Conservation (phyloP, 129 eudicot genomes). For the Calendula officinalis region DNA sequence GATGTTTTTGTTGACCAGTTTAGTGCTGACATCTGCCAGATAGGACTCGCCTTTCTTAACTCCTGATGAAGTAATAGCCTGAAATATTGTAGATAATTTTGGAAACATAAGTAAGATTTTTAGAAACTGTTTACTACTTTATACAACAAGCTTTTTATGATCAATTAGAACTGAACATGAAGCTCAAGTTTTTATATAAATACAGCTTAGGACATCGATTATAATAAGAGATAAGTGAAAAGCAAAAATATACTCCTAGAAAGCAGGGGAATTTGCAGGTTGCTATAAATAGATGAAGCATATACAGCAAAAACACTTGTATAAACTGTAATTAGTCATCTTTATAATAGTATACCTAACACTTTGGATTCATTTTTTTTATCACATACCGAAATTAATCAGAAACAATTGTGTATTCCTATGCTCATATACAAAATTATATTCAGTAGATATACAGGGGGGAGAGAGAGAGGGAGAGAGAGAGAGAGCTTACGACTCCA, state of each 20-base stretch:
- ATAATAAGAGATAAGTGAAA: conserved; percentile 5
- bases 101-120: not conserved
- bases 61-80: conserved; percentile 89
- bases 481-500: conserved; percentile 54
- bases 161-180: too few species aligned
- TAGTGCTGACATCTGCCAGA: conserved; percentile 73
- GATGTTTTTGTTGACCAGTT: conserved; percentile 75
- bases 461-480: conserved; percentile 1
- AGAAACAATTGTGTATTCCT: conserved; percentile 6
- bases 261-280: conserved; percentile 1
- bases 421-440: not conserved
- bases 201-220: not conserved
- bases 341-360: conserved; percentile 3
- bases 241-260: not conserved
- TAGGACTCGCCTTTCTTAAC: conserved; percentile 61
- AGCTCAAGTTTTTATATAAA: not conserved
- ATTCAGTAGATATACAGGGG: not conserved
- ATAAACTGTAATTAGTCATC: not conserved
- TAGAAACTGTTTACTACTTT: not conserved
- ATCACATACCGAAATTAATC: conserved; percentile 1
- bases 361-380: not conserved
- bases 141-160: conserved; percentile 5
- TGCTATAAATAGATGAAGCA: not conserved
- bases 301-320: not conserved
- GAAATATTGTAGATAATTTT: conserved; percentile 19